These are phyloP conservation scores for Pseudocercospora musae DNA, from an alignment of 2,329 filamentous ascomycete genomes.

Conservation along the genomic window DNA sequence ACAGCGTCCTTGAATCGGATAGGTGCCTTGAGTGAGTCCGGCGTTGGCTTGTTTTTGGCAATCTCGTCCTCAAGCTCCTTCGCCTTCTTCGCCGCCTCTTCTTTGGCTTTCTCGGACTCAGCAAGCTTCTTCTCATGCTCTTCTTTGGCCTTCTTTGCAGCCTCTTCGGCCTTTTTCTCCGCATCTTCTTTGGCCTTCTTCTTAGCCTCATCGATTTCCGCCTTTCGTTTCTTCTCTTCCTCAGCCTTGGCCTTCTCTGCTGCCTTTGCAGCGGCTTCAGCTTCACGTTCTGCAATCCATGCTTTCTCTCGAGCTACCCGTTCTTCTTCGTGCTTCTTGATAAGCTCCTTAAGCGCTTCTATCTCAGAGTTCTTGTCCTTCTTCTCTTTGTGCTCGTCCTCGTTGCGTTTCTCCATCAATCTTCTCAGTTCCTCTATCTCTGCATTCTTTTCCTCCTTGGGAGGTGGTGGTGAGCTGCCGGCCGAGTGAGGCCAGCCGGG, in stretches of 20 bases:
- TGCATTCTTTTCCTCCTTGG: slow-evolving; percentile 18
- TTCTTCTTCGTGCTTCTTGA: slow-evolving; percentile 43
- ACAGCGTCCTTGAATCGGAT: slow-evolving; percentile 91
- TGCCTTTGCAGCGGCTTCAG: slow-evolving; percentile 30
- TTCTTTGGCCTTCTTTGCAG: slow-evolving; percentile 44
- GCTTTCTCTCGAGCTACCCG: slow-evolving; percentile 29
- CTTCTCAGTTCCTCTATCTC: slow-evolving; percentile 26
- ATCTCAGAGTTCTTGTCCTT: slow-evolving; percentile 29
- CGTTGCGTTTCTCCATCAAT: slow-evolving; percentile 22
- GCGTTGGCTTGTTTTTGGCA: slow-evolving; percentile 46
- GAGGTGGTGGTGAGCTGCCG: slow-evolving; percentile 29
- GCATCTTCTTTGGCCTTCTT: slow-evolving; percentile 49
- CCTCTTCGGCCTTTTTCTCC: slow-evolving; percentile 43
- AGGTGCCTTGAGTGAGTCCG: slow-evolving; percentile 63
- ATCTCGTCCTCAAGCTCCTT: slow-evolving; percentile 48
- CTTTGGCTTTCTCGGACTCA: slow-evolving; percentile 49
- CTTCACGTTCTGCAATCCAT: slow-evolving; percentile 29
- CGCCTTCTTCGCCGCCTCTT: slow-evolving; percentile 50
- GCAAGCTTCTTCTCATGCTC: slow-evolving; percentile 50
- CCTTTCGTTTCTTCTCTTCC: slow-evolving; percentile 50
- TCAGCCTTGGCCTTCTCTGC: slow-evolving; percentile 42
- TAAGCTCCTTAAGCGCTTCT: slow-evolving; percentile 38
- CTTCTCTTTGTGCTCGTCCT: slow-evolving; percentile 18
- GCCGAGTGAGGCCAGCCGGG: slow-evolving; percentile 23
- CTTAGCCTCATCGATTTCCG: slow-evolving; percentile 39